Conservation (phyloP, 116 monocot species). For the Cymodocea nodosa region DNA sequence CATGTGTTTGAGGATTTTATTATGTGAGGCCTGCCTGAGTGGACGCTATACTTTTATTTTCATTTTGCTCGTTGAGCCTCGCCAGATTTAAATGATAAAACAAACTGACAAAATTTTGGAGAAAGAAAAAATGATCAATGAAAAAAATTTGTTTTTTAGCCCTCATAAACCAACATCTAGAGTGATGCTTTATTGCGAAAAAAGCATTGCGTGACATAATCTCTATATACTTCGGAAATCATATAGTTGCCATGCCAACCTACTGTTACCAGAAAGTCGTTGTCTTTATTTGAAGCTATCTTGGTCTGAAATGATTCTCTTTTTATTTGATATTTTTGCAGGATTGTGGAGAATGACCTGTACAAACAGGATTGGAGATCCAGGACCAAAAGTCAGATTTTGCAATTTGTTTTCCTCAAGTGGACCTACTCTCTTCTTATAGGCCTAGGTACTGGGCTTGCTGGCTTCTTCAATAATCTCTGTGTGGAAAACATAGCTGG, state of each 20-base stretch:
- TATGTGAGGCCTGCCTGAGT: no score
- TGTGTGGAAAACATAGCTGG: constrained; percentile 88
- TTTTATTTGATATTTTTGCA: constrained; percentile 9
- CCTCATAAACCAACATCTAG: no score
- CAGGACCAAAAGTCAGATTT: constrained; percentile 55
- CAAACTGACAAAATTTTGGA: no score
- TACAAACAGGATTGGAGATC: constrained; percentile 74
- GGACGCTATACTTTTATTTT: no score
- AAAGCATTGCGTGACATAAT: no score
- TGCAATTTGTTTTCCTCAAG: constrained; percentile 66
- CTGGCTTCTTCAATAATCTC: constrained; percentile 79
- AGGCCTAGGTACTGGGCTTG: constrained; percentile 48
- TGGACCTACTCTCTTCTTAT: constrained; percentile 75
- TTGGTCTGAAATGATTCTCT: not conserved
- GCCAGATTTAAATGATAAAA: no score
- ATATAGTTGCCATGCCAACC: not conserved
- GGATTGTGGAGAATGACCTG: constrained; percentile 71
- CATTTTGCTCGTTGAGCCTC: no score
- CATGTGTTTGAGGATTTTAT: not conserved
- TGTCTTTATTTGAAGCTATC: not conserved
- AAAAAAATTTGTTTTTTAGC: no score
- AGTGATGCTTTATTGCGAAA: no score
- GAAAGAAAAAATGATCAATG: no score
- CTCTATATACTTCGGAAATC: no score
- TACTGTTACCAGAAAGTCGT: not conserved